Evolutionary conservation across 768 basidiomycete species (phyloP).

Genomic region (Psilocybe sp.): DNA sequence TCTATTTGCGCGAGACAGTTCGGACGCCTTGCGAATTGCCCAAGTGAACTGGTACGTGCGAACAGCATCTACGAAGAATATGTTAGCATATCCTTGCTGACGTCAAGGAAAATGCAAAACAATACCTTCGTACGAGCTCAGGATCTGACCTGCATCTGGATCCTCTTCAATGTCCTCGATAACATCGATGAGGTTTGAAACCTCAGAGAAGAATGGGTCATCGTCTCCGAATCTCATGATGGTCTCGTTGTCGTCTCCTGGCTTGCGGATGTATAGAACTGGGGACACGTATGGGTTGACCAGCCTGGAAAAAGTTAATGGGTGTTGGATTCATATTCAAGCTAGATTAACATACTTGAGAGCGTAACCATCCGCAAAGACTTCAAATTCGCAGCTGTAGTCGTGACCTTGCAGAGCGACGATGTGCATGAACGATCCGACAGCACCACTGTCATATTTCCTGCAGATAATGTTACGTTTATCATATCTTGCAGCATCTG

Average conservation of each 20-base stretch:
- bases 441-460: constrained; percentile 95
- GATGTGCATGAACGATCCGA: constrained; percentile 88
- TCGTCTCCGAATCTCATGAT: constrained; percentile 72
- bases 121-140: constrained; percentile 82
- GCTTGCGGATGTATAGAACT: constrained; percentile 79
- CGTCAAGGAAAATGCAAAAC: not conserved
- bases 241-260: constrained; percentile 78
- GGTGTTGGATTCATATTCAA: not conserved
- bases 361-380: constrained; percentile 90
- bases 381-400: constrained; percentile 93
- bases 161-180: constrained; percentile 90
- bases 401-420: constrained; percentile 89
- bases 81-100: not conserved
- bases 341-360: constrained; percentile 55
- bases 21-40: constrained; percentile 84
- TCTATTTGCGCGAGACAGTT: constrained; percentile 54
- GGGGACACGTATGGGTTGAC: constrained; percentile 95
- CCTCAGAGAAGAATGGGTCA: constrained; percentile 93
- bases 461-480: constrained; percentile 28
- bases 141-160: constrained; percentile 73
- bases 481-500: not conserved
- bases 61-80: constrained; percentile 60
- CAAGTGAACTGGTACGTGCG: constrained; percentile 90
- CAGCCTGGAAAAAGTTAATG: constrained; percentile 41
- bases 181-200: constrained; percentile 84